Evolutionary conservation across 2,329 filamentous ascomycete genomes (phyloP).

Genomic region (Fusarium nelsonii): DNA sequence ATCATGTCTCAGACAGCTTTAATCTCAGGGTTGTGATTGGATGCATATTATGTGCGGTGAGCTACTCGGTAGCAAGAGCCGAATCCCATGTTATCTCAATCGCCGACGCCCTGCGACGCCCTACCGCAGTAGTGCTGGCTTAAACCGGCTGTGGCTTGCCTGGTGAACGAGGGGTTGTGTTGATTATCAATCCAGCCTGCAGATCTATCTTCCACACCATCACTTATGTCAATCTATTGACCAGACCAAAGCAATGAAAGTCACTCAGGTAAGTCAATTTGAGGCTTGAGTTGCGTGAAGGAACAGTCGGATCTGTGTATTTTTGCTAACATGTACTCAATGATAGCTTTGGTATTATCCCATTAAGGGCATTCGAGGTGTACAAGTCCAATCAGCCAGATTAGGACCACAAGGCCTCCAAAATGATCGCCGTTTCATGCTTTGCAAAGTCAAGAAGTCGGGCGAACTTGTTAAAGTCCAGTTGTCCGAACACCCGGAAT

Average conservation of each 20-base stretch:
- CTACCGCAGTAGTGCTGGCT: not conserved
- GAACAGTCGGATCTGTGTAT: not conserved
- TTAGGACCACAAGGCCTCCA: conserved; percentile 72
- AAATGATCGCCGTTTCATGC: conserved; percentile 78
- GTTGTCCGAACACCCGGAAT: conserved; percentile 67
- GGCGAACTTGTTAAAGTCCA: conserved; percentile 68
- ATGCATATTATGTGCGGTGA: not conserved
- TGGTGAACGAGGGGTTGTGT: conserved; percentile 26
- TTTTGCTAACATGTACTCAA: conserved; percentile 13
- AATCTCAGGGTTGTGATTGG: conserved; percentile 8
- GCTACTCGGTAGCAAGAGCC: conserved; percentile 13
- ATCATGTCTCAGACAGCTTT: not conserved
- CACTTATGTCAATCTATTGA: conserved; percentile 27
- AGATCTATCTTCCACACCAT: conserved; percentile 13
- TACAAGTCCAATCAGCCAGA: conserved; percentile 64
- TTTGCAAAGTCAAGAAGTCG: conserved; percentile 65
- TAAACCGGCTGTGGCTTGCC: conserved; percentile 21
- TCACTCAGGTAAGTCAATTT: conserved; percentile 47
- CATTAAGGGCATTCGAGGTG: conserved; percentile 77
- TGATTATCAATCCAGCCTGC: conserved; percentile 33
- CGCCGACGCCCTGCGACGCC: not conserved
- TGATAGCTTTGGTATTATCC: conserved; percentile 75
- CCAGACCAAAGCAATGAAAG: conserved; percentile 47
- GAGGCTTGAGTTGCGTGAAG: not conserved
- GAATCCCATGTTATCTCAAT: conserved; percentile 12